Base-by-base conservation (phyloP, 306 rosid genomes). In the Dicorynia guianensis region DNA sequence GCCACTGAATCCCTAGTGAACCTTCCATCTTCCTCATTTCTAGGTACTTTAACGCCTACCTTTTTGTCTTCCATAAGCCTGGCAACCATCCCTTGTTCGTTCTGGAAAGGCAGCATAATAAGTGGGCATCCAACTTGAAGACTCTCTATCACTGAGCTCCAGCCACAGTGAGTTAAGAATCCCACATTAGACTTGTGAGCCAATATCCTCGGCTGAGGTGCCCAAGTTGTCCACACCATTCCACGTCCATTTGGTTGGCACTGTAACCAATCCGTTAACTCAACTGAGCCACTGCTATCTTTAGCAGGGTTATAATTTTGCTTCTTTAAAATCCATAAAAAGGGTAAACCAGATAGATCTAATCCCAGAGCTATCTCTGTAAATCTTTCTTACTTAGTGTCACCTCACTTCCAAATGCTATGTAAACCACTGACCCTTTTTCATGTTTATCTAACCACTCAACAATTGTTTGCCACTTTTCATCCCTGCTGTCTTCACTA, bases 391-490 rank as follows among this genome's bases (percentile, higher is more conserved):
- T 61, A 47, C 79, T 64, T 13, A 59, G 73, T 60, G 5, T 14
- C 1, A 38, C 52, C 43, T 81, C 89, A 40, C 76, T 74, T 48
- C 82, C 84, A 62, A 81, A 67, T 39, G 77, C 84, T 15, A 75
- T 44, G 46, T 81, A 81, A 3, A 81, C 56, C 44, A 83, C 82
- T 6, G 83, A 77, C 13, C 19, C 8, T 34, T 67, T 56, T 0
- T 13, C 35, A 44, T 80, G 83, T 61, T 18, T 30, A 50, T 80
- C 78, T 2, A 86, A 69, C 87, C 87, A 86, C 1, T 35, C 18
- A 14, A 59, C 39, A 8, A 74, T 75, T 12, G 59, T 20, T 15
- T 14, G 0, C 90, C 90, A 80, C 7, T 63, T 71, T 1, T 19
- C 42, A n/a, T 50, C 52, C 1, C 50, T 43, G 2, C n/a, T 60